Conservation (phyloP, 129 eudicot species). For the Mikania micrantha region DNA sequence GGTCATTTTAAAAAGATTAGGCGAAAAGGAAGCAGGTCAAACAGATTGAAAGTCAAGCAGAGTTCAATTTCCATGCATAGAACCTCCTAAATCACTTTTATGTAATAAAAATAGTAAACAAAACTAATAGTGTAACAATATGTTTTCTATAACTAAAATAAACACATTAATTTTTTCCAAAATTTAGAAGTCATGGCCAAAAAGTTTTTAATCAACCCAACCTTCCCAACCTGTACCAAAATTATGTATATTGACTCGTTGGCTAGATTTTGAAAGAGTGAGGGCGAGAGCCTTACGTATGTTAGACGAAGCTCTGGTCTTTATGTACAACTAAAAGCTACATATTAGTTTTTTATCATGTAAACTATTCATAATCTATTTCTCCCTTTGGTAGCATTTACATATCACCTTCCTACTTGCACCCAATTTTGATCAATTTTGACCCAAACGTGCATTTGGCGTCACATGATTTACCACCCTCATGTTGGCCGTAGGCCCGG, state of each 20-base stretch:
- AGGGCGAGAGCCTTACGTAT: no score
- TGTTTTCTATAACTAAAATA: not conserved
- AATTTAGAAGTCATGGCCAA: not conserved
- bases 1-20: not conserved
- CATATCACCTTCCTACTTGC: no score
- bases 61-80: not conserved
- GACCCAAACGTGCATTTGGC: no score
- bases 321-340: no score
- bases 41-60: not conserved
- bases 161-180: not conserved
- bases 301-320: no score
- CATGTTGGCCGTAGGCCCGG: no score
- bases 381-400: no score
- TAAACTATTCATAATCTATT: no score
- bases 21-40: not conserved
- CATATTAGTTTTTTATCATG: no score
- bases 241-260: not conserved
- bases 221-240: not conserved
- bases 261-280: no score
- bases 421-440: no score
- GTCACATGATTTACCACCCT: no score
- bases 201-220: not conserved
- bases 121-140: not conserved
- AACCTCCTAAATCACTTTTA: not conserved
- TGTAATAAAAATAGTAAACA: not conserved